phyloP scores from a whole-genome alignment of 129 eudicot species.

The Mikania micrantha region DNA sequence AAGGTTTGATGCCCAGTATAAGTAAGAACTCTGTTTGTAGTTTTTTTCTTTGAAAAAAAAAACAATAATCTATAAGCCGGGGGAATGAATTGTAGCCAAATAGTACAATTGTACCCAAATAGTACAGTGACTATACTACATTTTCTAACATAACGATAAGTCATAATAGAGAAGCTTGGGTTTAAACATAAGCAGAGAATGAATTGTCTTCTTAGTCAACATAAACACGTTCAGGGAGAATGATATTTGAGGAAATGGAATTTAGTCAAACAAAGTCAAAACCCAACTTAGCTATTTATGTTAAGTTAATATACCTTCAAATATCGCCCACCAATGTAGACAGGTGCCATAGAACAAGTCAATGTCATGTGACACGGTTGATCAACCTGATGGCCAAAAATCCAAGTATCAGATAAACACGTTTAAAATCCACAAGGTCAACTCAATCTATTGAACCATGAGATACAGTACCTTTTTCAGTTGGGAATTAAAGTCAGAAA shows the following conservation, averaged over 20 bases:
- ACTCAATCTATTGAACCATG: conserved; percentile 7
- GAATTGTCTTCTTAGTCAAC: background rate
- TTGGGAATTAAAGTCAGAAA: conserved; percentile 26
- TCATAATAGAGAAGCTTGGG: background rate
- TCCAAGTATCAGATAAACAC: background rate
- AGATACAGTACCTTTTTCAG: conserved; percentile 45
- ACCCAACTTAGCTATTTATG: background rate
- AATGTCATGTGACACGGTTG: conserved; percentile 59
- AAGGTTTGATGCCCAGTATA: too few species aligned
- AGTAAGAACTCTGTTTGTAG: too few species aligned
- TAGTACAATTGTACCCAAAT: too few species aligned
- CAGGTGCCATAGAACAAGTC: conserved; percentile 50
- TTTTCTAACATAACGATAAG: background rate
- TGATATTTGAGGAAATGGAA: background rate
- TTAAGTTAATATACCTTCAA: conserved; percentile 55
- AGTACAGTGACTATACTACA: background rate
- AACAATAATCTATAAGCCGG: too few species aligned
- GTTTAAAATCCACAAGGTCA: conserved; percentile 6
- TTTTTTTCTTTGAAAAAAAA: too few species aligned
- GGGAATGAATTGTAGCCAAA: too few species aligned
- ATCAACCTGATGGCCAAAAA: conserved; percentile 42
- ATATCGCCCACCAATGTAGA: conserved; percentile 94
- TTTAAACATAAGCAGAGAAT: background rate
- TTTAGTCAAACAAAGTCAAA: conserved; percentile 4
- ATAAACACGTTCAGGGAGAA: background rate